These are phyloP conservation scores for Clavariopsis aquatica DNA, from an alignment of 495 filamentous ascomycete species.

Conservation along the genomic window DNA sequence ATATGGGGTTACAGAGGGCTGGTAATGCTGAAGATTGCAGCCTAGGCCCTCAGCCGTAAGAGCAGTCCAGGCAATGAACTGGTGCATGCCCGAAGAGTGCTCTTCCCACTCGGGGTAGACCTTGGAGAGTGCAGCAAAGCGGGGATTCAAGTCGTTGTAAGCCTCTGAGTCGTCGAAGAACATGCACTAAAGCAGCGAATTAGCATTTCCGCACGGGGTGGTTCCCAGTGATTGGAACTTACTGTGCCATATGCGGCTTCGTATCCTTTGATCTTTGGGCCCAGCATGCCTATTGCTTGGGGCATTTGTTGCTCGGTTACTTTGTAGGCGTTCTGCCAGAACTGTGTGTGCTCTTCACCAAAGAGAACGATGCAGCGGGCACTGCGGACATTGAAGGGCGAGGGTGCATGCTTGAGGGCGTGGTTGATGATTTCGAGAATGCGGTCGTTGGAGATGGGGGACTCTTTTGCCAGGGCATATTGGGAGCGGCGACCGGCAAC, in stretches of 20 bases:
- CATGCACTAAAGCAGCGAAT: slow-evolving; percentile 2
- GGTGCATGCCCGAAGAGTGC: slow-evolving; percentile 33
- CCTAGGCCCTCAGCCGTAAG: slow-evolving; percentile 30
- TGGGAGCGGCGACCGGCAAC: slow-evolving; percentile 43
- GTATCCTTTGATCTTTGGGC: slow-evolving; percentile 30
- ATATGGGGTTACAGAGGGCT: slow-evolving; percentile 20
- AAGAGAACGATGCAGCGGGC: slow-evolving; percentile 44
- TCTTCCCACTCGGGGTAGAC: slow-evolving; percentile 31
- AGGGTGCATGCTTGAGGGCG: slow-evolving; percentile 40
- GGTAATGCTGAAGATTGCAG: slow-evolving; percentile 30
- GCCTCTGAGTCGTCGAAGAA: slow-evolving; percentile 32
- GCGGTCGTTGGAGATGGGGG: slow-evolving; percentile 42
- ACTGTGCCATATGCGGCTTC: slow-evolving; percentile 30
- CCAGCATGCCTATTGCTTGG: slow-evolving; percentile 18
- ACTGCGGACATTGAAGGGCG: slow-evolving; percentile 43
- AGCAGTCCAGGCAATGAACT: slow-evolving; percentile 34
- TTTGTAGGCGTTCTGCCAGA: slow-evolving; percentile 42
- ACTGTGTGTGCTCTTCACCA: slow-evolving; percentile 41
- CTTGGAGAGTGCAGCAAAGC: slow-evolving; percentile 25
- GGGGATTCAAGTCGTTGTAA: slow-evolving; percentile 21
- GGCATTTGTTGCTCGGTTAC: slow-evolving; percentile 24
- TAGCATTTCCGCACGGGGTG: background rate
- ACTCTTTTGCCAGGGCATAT: slow-evolving; percentile 40
- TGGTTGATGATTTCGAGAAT: slow-evolving; percentile 41
- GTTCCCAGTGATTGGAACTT: background rate